A percentile compares a stretch with the other conserved stretches of the same genome.
Evolutionary conservation across 768 basidiomycete genomes (phyloP).

Genomic region (Sarcomyxa edulis): DNA sequence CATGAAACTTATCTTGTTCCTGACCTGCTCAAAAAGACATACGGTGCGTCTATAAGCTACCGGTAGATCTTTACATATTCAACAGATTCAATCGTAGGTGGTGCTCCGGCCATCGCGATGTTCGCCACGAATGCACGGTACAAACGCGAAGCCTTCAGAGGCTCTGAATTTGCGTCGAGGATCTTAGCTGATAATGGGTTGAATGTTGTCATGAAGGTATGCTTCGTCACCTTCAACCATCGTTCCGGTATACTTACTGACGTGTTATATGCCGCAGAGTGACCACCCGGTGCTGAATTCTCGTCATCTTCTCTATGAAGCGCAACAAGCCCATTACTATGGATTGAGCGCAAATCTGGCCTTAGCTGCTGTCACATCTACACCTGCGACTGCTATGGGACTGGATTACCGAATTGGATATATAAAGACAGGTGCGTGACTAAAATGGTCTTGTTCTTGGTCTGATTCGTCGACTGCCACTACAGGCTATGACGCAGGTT

Average conservation of each 20-base stretch:
- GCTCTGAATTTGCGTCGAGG: conserved; percentile 71
- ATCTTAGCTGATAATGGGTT: conserved; percentile 69
- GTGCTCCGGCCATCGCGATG: conserved; percentile 67
- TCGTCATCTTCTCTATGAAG: conserved; percentile 70
- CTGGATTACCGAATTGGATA: conserved; percentile 74
- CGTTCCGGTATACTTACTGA: conserved; percentile 4
- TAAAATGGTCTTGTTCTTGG: neutral
- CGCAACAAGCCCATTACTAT: conserved; percentile 72
- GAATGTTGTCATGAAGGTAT: conserved; percentile 77
- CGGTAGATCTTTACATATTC: no score
- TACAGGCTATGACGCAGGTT: conserved; percentile 65
- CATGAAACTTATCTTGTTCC: conserved; percentile 87
- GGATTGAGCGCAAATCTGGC: conserved; percentile 64
- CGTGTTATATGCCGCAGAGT: no score
- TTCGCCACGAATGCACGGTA: conserved; percentile 65
- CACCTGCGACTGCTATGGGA: conserved; percentile 67
- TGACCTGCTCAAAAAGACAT: conserved; percentile 69
- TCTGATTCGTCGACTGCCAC: neutral
- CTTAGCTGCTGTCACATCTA: conserved; percentile 64
- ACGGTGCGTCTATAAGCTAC: no score
- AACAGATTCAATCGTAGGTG: no score
- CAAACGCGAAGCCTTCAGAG: conserved; percentile 56
- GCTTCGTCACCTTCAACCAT: no score
- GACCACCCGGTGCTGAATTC: conserved; percentile 61
- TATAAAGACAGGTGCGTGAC: conserved; percentile 42